phyloP scores from a whole-genome alignment of 345 rosid species.

The Brassica rapa region DNA sequence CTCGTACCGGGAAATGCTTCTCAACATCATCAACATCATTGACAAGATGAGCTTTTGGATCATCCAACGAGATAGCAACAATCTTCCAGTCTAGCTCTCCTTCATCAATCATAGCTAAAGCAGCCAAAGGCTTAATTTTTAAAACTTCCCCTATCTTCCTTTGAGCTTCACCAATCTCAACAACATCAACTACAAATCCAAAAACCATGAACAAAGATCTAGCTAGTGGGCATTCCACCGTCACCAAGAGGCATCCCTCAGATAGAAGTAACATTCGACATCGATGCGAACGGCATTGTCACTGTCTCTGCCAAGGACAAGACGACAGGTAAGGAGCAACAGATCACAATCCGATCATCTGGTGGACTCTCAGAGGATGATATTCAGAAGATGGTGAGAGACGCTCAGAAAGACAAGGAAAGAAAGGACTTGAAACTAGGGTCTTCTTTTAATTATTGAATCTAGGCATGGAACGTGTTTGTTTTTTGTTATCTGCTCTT shows the following conservation, averaged over 20 bases:
- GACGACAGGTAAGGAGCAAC: conserved; percentile 74
- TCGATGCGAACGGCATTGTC: conserved; percentile 89
- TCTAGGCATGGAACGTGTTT: no score
- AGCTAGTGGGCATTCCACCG: conserved; percentile 83
- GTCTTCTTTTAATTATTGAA: no score
- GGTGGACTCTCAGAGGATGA: conserved; percentile 88
- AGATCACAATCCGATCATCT: conserved; percentile 86
- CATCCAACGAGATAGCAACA: conserved; percentile 89
- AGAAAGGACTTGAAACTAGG: conserved; percentile 53
- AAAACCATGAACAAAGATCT: conserved; percentile 46
- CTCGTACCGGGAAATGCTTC: conserved; percentile 80
- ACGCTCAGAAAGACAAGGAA: conserved; percentile 76
- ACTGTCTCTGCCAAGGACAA: conserved; percentile 93
- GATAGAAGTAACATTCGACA: conserved; percentile 87
- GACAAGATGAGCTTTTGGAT: conserved; percentile 90
- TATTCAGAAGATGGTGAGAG: conserved; percentile 85
- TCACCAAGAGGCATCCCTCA: conserved; percentile 87
- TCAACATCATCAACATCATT: conserved; percentile 87
- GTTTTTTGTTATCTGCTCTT: not conserved
- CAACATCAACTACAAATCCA: conserved; percentile 70
- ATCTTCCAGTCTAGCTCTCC: conserved; percentile 99
- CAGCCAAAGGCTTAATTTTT: conserved; percentile 82
- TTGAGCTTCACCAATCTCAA: conserved; percentile 80
- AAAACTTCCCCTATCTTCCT: conserved; percentile 77
- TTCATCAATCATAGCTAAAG: conserved; percentile 95